Base-by-base conservation (phyloP, 208 protist genomes). In the Trypanosoma caninum region DNA sequence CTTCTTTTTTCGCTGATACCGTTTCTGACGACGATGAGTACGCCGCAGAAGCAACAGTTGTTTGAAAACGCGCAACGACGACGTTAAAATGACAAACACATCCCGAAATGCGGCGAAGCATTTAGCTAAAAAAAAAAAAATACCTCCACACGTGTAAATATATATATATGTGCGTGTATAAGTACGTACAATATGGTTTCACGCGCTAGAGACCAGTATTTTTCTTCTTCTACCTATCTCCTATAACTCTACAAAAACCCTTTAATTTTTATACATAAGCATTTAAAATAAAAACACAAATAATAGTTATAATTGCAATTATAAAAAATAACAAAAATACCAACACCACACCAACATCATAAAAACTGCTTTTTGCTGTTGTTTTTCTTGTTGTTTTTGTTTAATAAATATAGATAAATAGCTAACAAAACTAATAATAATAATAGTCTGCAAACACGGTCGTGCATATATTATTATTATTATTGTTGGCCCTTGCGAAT, bases 401-500 rank as follows among this genome's bases (percentile, higher is more conserved):
- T n/a, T n/a, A n/a, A n/a, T n/a, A n/a, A n/a, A n/a, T n/a, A n/a
- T n/a, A n/a, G n/a, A n/a, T n/a, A n/a, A n/a, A 38, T 7, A 13
- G 34, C 34, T 14, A 13, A 38, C 34, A 38, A 38, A 27, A 22
- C 10, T 16, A 8, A n/a, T n/a, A n/a, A n/a, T n/a, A n/a, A n/a
- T n/a, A n/a, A n/a, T n/a, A n/a, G n/a, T n/a, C n/a, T n/a, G n/a
- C n/a, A n/a, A n/a, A n/a, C n/a, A n/a, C n/a, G n/a, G n/a, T n/a
- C n/a, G n/a, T n/a, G n/a, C n/a, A n/a, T n/a, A n/a, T 25, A 22
- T 3, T 9, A 27, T 47, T 22, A 2, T 22, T 27, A 18, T 50
- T 45, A 62, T 1, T 35, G 47, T 23, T 58, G 61, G 13, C 91
- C 91, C 4, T 59, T 78, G 14, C 75, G 72, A 40, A 97, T 92